Evolutionary conservation across 2,329 filamentous ascomycete genomes (phyloP).

Genomic region (Colletotrichum sp.): DNA sequence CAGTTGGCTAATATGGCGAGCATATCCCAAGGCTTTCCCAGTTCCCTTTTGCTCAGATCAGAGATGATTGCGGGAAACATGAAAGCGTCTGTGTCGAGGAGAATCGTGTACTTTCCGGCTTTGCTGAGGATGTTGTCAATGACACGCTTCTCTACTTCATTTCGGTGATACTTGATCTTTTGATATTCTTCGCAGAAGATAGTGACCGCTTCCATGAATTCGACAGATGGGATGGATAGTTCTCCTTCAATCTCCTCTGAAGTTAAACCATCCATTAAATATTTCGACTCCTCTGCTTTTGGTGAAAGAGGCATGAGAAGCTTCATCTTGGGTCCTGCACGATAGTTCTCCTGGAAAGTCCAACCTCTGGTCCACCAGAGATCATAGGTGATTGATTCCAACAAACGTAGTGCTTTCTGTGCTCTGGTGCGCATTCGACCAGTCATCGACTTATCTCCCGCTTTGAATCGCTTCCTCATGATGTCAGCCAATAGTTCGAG

Average conservation of each 20-base stretch:
- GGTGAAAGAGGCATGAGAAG: neutral
- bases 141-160: fast-evolving
- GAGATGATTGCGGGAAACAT: neutral
- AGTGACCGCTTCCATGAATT: neutral
- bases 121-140: fast-evolving
- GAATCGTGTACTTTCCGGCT: neutral
- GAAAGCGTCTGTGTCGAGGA: fast-evolving
- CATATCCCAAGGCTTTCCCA: neutral
- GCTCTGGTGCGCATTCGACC: neutral
- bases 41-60: neutral
- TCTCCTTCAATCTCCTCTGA: neutral
- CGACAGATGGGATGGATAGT: neutral
- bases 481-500: neutral
- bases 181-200: neutral
- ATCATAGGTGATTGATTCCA: neutral
- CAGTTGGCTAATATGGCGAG: neutral
- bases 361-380: neutral
- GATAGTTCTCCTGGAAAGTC: neutral
- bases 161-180: fast-evolving
- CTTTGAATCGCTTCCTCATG: neutral
- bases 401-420: fast-evolving
- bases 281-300: fast-evolving
- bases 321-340: fast-evolving
- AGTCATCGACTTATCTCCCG: fast-evolving
- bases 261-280: neutral